Evolutionary conservation across 148 eudicot genomes (phyloP), one percentile per base, ranked within the genome.

Genomic region (Salicornia ramosissima): DNA sequence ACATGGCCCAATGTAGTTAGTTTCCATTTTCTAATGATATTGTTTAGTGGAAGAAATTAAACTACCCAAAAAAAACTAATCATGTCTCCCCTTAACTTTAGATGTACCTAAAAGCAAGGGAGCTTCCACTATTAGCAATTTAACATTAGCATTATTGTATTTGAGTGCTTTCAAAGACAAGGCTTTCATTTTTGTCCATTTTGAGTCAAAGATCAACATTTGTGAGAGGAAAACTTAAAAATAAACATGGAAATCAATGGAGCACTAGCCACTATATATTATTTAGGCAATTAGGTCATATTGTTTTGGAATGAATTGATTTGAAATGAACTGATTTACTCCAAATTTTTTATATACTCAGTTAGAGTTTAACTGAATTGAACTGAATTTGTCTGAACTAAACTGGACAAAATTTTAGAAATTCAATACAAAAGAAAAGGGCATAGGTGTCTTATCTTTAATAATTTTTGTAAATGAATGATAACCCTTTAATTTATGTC

Each of bases 21-120:
- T 40, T 63, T 63, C 5, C 4, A 15, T 40, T 24, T 5, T 39
- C 15, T 63, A 34, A 24, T 63, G 50, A 42, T 40, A 15, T 11
- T 45, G 49, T 40, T 61, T 63, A 63, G 50, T 63, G 50, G 67
- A 63, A 63, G 67, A 63, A 63, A 63, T n/a, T n/a, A 60, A 39
- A 63, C 18, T 39, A n/a, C 30, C 19, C 49, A 19, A 22, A 39
- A 63, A n/a, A 63, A 22, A 12, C 50, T 63, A 63, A 40, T 63
- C 67, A 42, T 63, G 67, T 63, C 67, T 63, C 67, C 67, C 67
- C 43, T 7, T 39, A 63, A 26, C 50, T 40, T 63, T 63, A 10
- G 67, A 39, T 14, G 67, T 63, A 63, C 67, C 67, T 39, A 39
- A 63, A 63, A 63, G 49, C 46, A 63, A 25, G 67, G 67, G 50